Evolutionary conservation across 164 flowering plant genomes (phyloP), one percentile per base, ranked within the genome.

Genomic region (Sedum album): DNA sequence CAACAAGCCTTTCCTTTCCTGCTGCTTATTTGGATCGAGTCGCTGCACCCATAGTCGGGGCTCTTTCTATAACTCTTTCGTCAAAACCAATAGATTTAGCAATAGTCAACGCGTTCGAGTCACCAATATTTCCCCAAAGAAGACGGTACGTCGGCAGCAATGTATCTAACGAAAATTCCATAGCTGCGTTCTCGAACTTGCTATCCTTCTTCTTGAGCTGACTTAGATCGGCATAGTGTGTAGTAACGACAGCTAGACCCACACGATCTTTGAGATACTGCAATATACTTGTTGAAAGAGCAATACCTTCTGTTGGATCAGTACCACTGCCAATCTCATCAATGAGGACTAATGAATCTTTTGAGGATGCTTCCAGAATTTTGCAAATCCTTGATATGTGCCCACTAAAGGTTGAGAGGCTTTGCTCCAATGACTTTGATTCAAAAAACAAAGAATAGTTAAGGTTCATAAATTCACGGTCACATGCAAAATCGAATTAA

Each of bases 271-370:
- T 85, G 39, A 93, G 85, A 81, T 83, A 83, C 68, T 81, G 84
- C 83, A 93, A 79, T 74, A 93, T 89, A 79, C 94, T 90, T 65
- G 91, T 68, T 25, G 98, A 83, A 72, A 93, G 97, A 66, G 96
- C 96, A 70, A 93, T 86, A 41, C 98, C 98, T 84, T 93, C 98
- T 36, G 97, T 84, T 66, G 98, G 97, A 73, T 93, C 97, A 70
- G 98, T 93, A 66, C 98, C 97, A 75, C 90, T 81, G 31, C 98
- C 94, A 53, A 91, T 89, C 82, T 93, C 98, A 79, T 93, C 98
- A 74, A 93, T 77, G 36, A 93, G 93, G 78, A 93, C 88, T 35
- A 91, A 90, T 48, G 98, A 89, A 67, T 87, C 77, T 66, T 74
- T 70, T n/a, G 98, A 81, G 66, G 87, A 82, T 74, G 83, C 81